phyloP scores from a whole-genome alignment of 495 filamentous ascomycete species.

The Neurospora sp. region DNA sequence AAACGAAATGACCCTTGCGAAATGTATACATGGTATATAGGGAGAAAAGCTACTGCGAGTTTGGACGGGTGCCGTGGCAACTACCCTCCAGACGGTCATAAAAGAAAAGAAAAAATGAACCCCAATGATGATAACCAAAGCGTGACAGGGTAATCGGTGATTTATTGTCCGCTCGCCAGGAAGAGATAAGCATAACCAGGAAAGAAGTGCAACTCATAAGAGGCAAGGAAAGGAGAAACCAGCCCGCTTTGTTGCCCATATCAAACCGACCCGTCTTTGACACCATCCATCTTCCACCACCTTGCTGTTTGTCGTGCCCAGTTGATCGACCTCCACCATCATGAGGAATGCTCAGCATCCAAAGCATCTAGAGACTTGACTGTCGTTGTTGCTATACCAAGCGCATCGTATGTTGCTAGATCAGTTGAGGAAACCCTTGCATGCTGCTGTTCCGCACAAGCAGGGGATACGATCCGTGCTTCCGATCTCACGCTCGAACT shows the following conservation, averaged over 20 bases:
- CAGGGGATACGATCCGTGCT: conserved; percentile 94
- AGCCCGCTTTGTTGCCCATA: background rate
- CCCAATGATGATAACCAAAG: background rate
- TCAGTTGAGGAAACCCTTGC: conserved; percentile 98
- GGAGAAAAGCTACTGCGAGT: background rate
- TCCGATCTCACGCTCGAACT: conserved; percentile 94
- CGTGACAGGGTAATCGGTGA: background rate
- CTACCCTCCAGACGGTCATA: background rate
- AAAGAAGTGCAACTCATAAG: background rate
- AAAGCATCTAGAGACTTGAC: background rate
- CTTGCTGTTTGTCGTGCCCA: background rate
- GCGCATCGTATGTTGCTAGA: background rate
- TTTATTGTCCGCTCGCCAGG: background rate
- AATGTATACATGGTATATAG: background rate
- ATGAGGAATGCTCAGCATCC: background rate
- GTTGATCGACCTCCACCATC: background rate
- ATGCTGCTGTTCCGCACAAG: conserved; percentile 87
- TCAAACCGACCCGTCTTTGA: background rate
- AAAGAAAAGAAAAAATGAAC: background rate
- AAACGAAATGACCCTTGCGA: background rate
- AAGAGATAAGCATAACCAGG: background rate
- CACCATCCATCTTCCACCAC: background rate
- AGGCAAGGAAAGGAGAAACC: background rate
- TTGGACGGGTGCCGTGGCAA: background rate
- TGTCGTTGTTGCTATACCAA: background rate